Percentiles rank a stretch among this genome's conserved stretches.
Conservation (phyloP, 2,329 filamentous ascomycete genomes). For the Ambrosiella xylebori region DNA sequence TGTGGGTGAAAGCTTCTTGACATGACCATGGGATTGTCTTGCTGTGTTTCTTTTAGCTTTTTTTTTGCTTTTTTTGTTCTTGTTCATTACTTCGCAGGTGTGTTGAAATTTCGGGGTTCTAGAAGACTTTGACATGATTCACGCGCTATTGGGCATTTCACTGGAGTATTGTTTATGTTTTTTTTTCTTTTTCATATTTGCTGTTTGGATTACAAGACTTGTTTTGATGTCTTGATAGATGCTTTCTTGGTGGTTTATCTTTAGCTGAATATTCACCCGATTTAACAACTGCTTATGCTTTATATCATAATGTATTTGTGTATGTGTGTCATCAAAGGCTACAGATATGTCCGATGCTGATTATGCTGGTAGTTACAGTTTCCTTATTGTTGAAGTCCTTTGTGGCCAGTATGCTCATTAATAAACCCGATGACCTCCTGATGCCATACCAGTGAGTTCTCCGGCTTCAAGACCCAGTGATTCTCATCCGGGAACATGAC, state of each 20-base stretch:
- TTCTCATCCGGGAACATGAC: conserved; percentile 66
- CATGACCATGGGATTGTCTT: neutral
- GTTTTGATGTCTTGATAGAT: conserved; percentile 4
- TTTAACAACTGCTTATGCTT: neutral
- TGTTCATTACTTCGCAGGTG: neutral
- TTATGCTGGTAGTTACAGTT: conserved; percentile 21
- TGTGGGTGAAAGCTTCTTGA: neutral
- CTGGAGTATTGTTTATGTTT: conserved; percentile 11
- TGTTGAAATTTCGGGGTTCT: conserved; percentile 8
- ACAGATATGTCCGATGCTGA: neutral
- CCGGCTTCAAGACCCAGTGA: conserved; percentile 72
- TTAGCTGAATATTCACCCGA: neutral
- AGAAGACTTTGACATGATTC: conserved; percentile 12
- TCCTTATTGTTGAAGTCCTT: conserved; percentile 50
- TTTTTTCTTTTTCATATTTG: conserved; percentile 7
- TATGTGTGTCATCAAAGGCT: neutral
- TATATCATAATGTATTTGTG: neutral
- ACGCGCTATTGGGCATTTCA: conserved; percentile 12
- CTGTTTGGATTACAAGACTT: conserved; percentile 4
- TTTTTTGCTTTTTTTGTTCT: neutral
- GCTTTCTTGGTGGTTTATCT: conserved; percentile 1
- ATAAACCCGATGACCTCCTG: conserved; percentile 67
- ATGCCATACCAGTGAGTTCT: conserved; percentile 86
- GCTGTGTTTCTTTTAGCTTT: neutral
- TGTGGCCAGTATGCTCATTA: conserved; percentile 37